Base-by-base conservation (phyloP, 2,329 filamentous ascomycete species). In the Fusarium gaditjirri region DNA sequence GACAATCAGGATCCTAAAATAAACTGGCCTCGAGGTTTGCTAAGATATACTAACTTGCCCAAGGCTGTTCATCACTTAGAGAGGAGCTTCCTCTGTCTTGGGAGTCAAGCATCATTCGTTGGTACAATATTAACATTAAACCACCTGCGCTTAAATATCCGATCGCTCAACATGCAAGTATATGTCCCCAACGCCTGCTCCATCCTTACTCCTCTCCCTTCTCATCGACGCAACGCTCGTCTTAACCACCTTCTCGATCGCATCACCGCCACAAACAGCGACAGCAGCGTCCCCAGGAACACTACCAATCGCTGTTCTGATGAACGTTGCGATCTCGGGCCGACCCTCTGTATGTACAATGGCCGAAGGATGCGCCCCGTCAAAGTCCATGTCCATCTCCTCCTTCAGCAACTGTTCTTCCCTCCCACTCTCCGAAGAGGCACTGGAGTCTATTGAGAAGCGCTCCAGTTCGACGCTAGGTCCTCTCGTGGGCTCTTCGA, bases 351-450 rank as follows among this genome's bases (percentile, higher is more conserved):
- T 77, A n/a, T 77, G 75, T 14, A 67, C 62, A 43, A 77, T 38
- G 12, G 65, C 56, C 8, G 69, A 70, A 0, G 54, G 53, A 14
- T 74, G 68, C 2, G 41, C 64, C 1, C 71, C 61, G 7, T 73
- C 68, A 2, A 77, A 55, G 5, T 67, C 75, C 10, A 77, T 54
- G 6, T 75, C 75, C 12, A 66, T 70, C 14, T 77, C 75, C 14
- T 77, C 75, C 31, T 77, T 77, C 5, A 77, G 43, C 12, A 77
- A 9, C 21, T 75, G 75, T 6, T 71, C 74, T 6, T 68, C 72
- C 25, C 74, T 65, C 3, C 46, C 70, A 8, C 63, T 76, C 8
- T 61, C 71, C 2, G 56, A 66, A 0, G 75, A 75, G 1, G 53
- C 29, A 8, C 38, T 31, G 8, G 75, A 77, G 7, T 77, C 75